Conservation (phyloP, 805 yeast genomes). For the Ogataea salicorniae region DNA sequence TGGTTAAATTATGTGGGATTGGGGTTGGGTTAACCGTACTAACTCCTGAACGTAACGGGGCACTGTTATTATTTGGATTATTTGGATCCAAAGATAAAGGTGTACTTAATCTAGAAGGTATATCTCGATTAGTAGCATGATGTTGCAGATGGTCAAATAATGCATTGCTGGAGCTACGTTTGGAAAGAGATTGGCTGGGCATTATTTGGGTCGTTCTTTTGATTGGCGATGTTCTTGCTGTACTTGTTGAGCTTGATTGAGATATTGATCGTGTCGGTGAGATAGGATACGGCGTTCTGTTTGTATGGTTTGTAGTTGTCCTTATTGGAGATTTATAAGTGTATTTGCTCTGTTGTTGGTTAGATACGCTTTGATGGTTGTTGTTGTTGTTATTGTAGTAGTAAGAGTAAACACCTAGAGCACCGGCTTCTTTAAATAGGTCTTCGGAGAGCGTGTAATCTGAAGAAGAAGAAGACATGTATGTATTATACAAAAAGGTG, state of each 20-base stretch:
- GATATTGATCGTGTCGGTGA: no score
- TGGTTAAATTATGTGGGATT: neutral
- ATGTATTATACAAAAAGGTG: neutral
- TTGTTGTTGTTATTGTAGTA: constrained; percentile 15
- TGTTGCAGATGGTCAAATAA: neutral
- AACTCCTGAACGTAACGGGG: neutral
- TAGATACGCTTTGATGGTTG: neutral
- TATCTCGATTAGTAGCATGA: neutral
- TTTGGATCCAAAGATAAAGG: constrained; percentile 8
- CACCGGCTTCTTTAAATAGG: constrained; percentile 22
- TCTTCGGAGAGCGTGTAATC: constrained; percentile 2
- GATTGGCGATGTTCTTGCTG: neutral
- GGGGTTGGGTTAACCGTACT: neutral
- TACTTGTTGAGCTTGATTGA: neutral
- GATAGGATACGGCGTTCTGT: neutral
- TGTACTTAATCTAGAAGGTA: constrained; percentile 13
- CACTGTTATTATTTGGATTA: neutral
- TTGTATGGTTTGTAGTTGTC: neutral
- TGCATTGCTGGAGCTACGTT: neutral
- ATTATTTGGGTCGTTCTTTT: neutral
- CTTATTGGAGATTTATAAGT: neutral
- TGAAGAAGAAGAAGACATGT: constrained; percentile 2
- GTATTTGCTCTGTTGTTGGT: neutral
- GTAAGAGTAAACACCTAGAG: constrained; percentile 26
- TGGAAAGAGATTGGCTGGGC: neutral